Base-by-base conservation (phyloP, 2,329 filamentous ascomycete species). In the Epichloe hybrida region DNA sequence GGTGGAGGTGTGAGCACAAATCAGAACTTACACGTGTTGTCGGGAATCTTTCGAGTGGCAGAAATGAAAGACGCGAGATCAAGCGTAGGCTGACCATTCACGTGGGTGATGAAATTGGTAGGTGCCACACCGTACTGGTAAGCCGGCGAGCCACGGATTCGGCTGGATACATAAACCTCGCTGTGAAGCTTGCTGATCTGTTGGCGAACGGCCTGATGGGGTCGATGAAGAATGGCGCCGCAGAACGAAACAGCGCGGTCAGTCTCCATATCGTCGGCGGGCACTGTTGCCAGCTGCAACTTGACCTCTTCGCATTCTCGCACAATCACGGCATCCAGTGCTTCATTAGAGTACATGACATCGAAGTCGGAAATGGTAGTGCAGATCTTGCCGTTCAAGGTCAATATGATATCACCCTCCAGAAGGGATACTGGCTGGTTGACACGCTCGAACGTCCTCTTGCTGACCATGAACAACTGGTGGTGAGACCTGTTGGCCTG, bases 401-500 rank as follows among this genome's bases (percentile, higher is more conserved):
- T 94, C 53, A 98, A 77, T 52, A 98, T 82, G 49, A 98, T 84
- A 63, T 98, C 93, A 48, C 90, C 89, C 70, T 98, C 94, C 34
- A 87, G 75, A 15, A 98, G 76, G 15, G 83, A 79, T 1, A 70
- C 68, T 2, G 71, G 65, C 42, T 67, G 67, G 46, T 69, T 64
- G 23, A 66, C 69, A 13, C 78, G 74, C 66, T 83, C 80, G 59
- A 83, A 83, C 0, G 79, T 81, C 45, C 95, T 84, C 71, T 98
- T 98, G 60, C 88, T 85, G 34, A 98, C 88, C 86, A 98, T 96
- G 73, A 98, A 98, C 38, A 98, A 79, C 69, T 98, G 93, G 64
- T 98, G 93, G 52, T 89, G 86, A 48, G 93, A 84, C 39, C 88
- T 86, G 66, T 98, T 96, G 55, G 88, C 88, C 57, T 83, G 75